phyloP scores from a whole-genome alignment of 1,139 yeast genomes.

The Protomyces lactucae-debilis region DNA sequence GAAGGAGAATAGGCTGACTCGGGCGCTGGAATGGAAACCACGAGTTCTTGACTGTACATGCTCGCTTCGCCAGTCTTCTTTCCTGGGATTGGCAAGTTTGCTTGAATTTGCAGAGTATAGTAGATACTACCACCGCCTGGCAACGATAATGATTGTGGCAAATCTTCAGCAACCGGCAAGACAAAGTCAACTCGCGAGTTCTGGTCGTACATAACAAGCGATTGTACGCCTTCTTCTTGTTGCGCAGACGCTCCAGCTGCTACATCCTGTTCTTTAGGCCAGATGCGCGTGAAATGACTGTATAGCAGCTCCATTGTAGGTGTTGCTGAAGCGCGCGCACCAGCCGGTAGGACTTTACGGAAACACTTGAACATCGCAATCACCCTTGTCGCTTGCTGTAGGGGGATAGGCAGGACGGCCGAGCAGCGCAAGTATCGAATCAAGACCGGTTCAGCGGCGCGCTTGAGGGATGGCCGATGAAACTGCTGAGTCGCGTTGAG shows the following conservation, averaged over 20 bases:
- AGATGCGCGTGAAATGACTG: constrained; percentile 9
- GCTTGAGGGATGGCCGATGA: background rate
- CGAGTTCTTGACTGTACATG: constrained; percentile 13
- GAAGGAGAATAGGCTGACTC: constrained; percentile 20
- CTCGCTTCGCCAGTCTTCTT: background rate
- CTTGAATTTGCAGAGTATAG: constrained; percentile 23
- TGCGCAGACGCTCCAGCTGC: background rate
- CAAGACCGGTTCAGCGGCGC: constrained; percentile 2
- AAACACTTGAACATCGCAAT: constrained; percentile 27
- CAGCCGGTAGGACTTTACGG: constrained; percentile 6
- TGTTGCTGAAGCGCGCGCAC: background rate
- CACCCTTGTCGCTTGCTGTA: constrained; percentile 19
- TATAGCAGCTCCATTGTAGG: constrained; percentile 16
- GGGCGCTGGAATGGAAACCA: constrained; percentile 17
- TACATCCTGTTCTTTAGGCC: constrained; percentile 11
- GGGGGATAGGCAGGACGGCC: constrained; percentile 8
- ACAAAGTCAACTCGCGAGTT: constrained; percentile 5
- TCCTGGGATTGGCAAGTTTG: background rate
- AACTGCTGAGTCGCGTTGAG: background rate
- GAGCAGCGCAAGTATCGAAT: constrained; percentile 10
- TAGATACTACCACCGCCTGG: constrained; percentile 14
- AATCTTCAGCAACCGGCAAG: constrained; percentile 8
- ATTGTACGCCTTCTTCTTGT: background rate
- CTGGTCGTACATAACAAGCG: constrained; percentile 12
- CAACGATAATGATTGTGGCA: constrained; percentile 17